Evolutionary conservation across 768 basidiomycete genomes (phyloP).

Genomic region (Pisolithus tinctorius): DNA sequence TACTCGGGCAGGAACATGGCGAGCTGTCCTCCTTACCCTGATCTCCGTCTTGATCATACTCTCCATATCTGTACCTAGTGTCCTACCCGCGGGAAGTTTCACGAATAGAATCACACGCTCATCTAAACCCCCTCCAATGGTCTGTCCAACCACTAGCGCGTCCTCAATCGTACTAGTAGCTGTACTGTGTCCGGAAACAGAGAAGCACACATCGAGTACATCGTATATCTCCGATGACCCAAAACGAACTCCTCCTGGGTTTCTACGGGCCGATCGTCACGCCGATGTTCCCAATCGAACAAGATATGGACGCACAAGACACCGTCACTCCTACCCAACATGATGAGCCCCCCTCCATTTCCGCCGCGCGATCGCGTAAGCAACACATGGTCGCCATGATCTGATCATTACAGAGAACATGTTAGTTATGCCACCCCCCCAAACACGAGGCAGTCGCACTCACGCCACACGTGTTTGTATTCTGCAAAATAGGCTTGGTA

Average conservation of each 20-base stretch:
- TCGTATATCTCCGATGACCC: conserved; percentile 79
- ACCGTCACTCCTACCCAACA: conserved; percentile 80
- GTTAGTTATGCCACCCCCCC: conserved; percentile 1
- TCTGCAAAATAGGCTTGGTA: conserved; percentile 67
- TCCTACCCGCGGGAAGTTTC: conserved; percentile 47
- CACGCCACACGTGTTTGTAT: conserved; percentile 67
- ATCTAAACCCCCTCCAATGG: conserved; percentile 56
- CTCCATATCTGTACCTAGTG: conserved; percentile 45
- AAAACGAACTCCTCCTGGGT: conserved; percentile 79
- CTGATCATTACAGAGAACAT: conserved; percentile 26
- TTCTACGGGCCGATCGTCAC: conserved; percentile 33
- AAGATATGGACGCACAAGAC: conserved; percentile 48
- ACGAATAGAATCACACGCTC: conserved; percentile 75
- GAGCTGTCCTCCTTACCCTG: conserved; percentile 54
- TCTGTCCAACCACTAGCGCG: conserved; percentile 66
- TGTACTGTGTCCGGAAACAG: conserved; percentile 15
- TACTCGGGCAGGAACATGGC: conserved; percentile 73
- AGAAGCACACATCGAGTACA: conserved; percentile 60
- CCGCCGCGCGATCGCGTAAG: conserved; percentile 58
- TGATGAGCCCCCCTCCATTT: conserved; percentile 74
- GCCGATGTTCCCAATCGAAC: not conserved
- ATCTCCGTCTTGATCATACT: conserved; percentile 56
- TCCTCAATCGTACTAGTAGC: conserved; percentile 43
- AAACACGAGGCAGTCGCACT: conserved; percentile 25
- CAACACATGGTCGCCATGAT: conserved; percentile 69